Conservation (phyloP, 306 rosid genomes). For the Luffa aegyptiaca region DNA sequence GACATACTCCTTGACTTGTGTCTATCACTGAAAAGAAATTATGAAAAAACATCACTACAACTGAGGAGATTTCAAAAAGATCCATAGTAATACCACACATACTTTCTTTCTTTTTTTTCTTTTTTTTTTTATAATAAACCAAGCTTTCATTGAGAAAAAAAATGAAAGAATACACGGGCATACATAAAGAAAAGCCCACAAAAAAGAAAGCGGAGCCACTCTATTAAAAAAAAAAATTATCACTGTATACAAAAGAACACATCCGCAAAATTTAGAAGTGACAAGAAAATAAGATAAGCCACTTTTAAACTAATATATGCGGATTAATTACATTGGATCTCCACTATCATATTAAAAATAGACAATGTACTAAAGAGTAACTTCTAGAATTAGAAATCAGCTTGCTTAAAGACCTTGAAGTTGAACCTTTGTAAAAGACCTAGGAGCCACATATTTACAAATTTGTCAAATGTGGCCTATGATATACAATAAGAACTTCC, state of each 20-base stretch:
- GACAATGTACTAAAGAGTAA: constrained; percentile 37
- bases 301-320: not conserved
- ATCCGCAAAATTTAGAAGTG: not conserved
- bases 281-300: not conserved
- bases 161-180: too few relatives aligned
- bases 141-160: too few relatives aligned
- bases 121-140: too few relatives aligned
- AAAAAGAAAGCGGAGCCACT: too few relatives aligned
- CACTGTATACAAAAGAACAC: not conserved
- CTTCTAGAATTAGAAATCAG: constrained; percentile 46
- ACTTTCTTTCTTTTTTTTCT: not conserved
- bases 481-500: not conserved
- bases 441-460: not conserved
- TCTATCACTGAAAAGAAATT: constrained; percentile 25
- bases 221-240: not conserved
- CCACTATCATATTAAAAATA: not conserved
- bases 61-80: not conserved
- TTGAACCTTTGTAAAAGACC: constrained; percentile 32
- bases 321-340: not conserved
- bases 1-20: constrained; percentile 51
- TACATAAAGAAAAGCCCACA: too few relatives aligned
- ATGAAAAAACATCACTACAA: not conserved
- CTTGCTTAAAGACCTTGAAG: constrained; percentile 48
- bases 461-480: not conserved
- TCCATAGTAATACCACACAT: not conserved